Evolutionary conservation across 257 asterid species (phyloP), one percentile per base, ranked within the genome.

Genomic region (Solanum gandarillasii): DNA sequence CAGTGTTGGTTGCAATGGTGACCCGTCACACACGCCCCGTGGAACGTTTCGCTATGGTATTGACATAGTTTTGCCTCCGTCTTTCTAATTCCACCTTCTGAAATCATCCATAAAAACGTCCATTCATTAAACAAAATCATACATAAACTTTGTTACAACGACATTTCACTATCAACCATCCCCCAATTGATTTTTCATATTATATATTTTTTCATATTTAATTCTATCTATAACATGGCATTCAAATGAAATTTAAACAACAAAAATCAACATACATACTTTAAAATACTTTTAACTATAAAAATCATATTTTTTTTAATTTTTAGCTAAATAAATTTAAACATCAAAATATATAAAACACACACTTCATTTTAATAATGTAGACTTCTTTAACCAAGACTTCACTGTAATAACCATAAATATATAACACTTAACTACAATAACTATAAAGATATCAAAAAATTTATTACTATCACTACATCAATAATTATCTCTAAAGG

Each of bases 251-350:
- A 52, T 52, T 52, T 52, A 16, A 16, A 52, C 23, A 16, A 2
- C 62, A 52, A 52, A 18, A 6, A 52, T 2, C n/a, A 52, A 2
- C 60, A 52, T 52, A 9, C 62, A 6, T 52, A 52, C 62, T 52
- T 6, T 16, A 52, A 1, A 52, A 16, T 9, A 52, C n/a, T 52
- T 32, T 0, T 0, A 0, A 52, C 62, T 2, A 16, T 18, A 0
- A 52, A 2, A 52, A 16, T 16, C 62, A 6, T 46, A 0, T 9
- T 13, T 46, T 46, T 46, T 46, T 46, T 4, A 13, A 12, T 5
- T 46, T 14, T 52, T 52, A 52, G 23, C 23, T 52, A 52, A 16
- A 52, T 52, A 5, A 11, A 52, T 16, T 18, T 52, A 6, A 52
- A 52, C 62, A 52, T 2, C 9, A 52, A 18, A 16, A 2, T 52